Evolutionary conservation across 2,329 filamentous ascomycete species (phyloP).

Genomic region (Colletotrichum echinochloae): DNA sequence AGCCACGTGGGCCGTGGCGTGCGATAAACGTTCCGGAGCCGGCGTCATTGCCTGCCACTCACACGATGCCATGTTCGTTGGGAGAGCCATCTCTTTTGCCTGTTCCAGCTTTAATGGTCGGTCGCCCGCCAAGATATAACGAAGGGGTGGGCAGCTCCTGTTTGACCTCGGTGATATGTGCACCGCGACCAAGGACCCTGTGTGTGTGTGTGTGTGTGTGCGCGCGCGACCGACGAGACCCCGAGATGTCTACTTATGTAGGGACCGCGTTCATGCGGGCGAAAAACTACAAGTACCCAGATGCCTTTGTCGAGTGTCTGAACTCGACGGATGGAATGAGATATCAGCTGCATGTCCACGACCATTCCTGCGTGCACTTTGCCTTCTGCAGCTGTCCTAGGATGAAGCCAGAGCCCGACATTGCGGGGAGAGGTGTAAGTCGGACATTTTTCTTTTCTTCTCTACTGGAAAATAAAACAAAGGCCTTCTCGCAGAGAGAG

Average conservation of each 20-base stretch:
- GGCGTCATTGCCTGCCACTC: background rate
- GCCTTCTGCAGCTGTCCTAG: conserved; percentile 12
- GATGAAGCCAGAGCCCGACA: conserved; percentile 19
- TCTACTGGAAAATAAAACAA: background rate
- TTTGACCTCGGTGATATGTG: background rate
- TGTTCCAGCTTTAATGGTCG: too few species aligned
- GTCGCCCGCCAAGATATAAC: background rate
- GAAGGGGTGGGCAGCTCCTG: background rate
- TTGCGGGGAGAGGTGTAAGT: conserved; percentile 13
- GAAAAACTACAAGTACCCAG: background rate
- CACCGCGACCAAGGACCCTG: background rate
- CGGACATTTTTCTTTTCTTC: background rate
- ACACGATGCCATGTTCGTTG: background rate
- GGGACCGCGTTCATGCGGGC: background rate
- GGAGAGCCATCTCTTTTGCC: background rate
- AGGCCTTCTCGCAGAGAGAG: fast-evolving
- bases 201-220: too few species aligned
- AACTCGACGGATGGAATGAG: background rate
- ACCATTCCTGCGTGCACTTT: conserved; percentile 3
- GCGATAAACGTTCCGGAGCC: conserved; percentile 14
- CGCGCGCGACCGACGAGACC: background rate
- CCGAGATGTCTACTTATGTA: background rate
- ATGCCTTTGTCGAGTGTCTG: background rate
- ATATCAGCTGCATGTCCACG: conserved; percentile 2
- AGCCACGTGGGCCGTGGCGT: conserved; percentile 10